Conservation (phyloP, 163 green algal genomes). For the Chlorella variabilis region DNA sequence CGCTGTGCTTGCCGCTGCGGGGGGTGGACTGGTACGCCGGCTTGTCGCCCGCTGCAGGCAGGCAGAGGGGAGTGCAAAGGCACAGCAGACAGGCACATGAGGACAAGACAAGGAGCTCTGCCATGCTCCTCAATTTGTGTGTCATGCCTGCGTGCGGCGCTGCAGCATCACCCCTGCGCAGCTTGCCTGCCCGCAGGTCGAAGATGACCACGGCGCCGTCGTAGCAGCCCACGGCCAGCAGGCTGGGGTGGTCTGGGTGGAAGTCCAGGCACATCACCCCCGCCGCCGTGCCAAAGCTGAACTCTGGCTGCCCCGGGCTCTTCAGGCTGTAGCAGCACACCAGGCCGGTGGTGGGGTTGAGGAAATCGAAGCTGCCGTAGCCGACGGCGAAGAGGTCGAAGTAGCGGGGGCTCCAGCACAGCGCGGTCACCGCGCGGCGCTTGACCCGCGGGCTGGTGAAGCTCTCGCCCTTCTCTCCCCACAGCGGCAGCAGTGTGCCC, state of each 20-base stretch:
- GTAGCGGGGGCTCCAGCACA: slow-evolving; percentile 87
- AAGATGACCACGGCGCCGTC: slow-evolving; percentile 84
- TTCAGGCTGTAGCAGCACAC: slow-evolving; percentile 87
- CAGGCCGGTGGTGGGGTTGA: slow-evolving; percentile 76
- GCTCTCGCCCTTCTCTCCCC: slow-evolving; percentile 52
- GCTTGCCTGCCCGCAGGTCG: slow-evolving; percentile 61
- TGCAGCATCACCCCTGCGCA: too few relatives aligned
- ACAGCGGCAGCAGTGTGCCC: slow-evolving; percentile 94
- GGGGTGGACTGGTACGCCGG: slow-evolving; percentile 77
- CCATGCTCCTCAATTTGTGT: too few relatives aligned
- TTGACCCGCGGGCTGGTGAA: slow-evolving; percentile 58
- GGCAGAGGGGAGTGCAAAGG: neutral
- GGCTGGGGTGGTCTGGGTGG: slow-evolving; percentile 82
- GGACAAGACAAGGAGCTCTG: too few relatives aligned
- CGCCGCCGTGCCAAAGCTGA: slow-evolving; percentile 68
- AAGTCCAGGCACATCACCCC: slow-evolving; percentile 93
- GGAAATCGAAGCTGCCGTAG: slow-evolving; percentile 92
- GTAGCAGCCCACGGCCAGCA: slow-evolving; percentile 92
- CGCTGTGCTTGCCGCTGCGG: slow-evolving; percentile 82
- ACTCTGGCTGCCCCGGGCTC: slow-evolving; percentile 87
- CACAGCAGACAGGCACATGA: too few relatives aligned
- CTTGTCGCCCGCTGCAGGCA: slow-evolving; percentile 20
- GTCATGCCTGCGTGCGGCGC: too few relatives aligned
- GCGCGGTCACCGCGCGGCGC: slow-evolving; percentile 72
- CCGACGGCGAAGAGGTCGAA: slow-evolving; percentile 92